A percentile compares a stretch with the other conserved stretches of the same genome.
These are phyloP conservation scores for Fusarium agapanthi DNA, from an alignment of 2,329 filamentous ascomycete genomes.

Conservation along the genomic window DNA sequence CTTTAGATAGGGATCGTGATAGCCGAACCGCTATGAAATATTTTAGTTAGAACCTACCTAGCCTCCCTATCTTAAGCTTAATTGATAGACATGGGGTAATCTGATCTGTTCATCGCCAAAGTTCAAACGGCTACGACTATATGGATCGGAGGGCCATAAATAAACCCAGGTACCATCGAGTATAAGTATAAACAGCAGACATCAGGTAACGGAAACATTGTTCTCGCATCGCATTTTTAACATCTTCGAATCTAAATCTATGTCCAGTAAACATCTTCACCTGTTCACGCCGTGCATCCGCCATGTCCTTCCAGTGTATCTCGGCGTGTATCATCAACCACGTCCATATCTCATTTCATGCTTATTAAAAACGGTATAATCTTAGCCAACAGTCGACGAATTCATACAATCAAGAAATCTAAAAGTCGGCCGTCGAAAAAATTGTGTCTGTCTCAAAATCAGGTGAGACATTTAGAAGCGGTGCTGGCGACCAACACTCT, in stretches of 20 bases:
- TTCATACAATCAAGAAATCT: slow-evolving; percentile 42
- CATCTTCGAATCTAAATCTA: slow-evolving; percentile 42
- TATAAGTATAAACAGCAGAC: not conserved
- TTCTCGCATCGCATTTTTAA: slow-evolving; percentile 33
- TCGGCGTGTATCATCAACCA: slow-evolving; percentile 38
- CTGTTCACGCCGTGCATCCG: slow-evolving; percentile 28
- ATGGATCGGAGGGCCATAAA: not conserved
- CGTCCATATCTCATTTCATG: slow-evolving; percentile 44
- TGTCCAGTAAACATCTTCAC: slow-evolving; percentile 32
- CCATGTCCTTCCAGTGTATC: slow-evolving; percentile 28
- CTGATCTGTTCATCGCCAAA: not conserved
- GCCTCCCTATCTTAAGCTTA: not conserved
- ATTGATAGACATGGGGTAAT: not conserved
- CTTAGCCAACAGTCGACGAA: slow-evolving; percentile 38
- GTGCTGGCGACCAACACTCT: slow-evolving; percentile 61
- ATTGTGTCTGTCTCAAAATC: slow-evolving; percentile 7
- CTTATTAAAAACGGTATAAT: slow-evolving; percentile 46
- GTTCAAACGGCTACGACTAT: not conserved
- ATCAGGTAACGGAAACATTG: slow-evolving; percentile 25
- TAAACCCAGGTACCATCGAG: not conserved
- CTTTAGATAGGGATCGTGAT: not conserved
- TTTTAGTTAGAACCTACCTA: not conserved
- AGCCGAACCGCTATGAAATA: not conserved
- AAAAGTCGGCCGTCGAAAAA: slow-evolving; percentile 33
- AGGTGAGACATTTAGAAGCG: slow-evolving; percentile 45